phyloP scores from a whole-genome alignment of 148 eudicot genomes.

The Silene latifolia region DNA sequence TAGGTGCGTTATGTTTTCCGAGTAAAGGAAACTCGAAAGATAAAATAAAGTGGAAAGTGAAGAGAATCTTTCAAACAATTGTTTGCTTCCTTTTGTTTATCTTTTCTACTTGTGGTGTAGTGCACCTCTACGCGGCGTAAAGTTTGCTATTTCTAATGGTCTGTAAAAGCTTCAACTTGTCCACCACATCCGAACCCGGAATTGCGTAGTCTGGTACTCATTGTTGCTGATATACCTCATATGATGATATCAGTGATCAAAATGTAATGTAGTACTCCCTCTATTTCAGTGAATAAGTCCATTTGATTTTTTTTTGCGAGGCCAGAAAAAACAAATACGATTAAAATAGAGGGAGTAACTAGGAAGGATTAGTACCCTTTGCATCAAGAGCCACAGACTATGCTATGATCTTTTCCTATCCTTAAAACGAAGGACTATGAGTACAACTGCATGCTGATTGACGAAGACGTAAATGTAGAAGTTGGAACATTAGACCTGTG shows the following conservation, averaged over 20 bases:
- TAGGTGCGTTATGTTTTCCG: not conserved
- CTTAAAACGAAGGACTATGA: not conserved
- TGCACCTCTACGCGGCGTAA: not conserved
- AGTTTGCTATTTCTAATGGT: not conserved
- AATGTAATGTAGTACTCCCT: not conserved
- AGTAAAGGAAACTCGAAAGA: not conserved
- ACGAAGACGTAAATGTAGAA: not conserved
- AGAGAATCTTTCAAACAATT: not conserved
- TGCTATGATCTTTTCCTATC: not conserved
- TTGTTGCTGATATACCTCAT: not conserved
- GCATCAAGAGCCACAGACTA: not conserved
- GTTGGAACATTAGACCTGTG: not conserved
- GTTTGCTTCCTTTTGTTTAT: not conserved
- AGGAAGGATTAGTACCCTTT: not conserved
- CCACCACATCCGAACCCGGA: not conserved
- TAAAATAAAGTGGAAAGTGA: not conserved
- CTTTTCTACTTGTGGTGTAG: not conserved
- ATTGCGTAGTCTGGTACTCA: not conserved
- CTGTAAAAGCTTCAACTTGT: not conserved
- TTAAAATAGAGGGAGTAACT: no score
- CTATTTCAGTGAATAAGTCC: not conserved
- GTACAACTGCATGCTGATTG: not conserved
- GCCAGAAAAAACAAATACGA: not conserved
- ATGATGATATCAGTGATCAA: not conserved
- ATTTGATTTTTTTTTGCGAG: not conserved